Percentiles rank a stretch among this genome's conserved stretches.
These are phyloP conservation scores for Polysphondylium violaceum DNA, from an alignment of 78 protist species.

Conservation along the genomic window DNA sequence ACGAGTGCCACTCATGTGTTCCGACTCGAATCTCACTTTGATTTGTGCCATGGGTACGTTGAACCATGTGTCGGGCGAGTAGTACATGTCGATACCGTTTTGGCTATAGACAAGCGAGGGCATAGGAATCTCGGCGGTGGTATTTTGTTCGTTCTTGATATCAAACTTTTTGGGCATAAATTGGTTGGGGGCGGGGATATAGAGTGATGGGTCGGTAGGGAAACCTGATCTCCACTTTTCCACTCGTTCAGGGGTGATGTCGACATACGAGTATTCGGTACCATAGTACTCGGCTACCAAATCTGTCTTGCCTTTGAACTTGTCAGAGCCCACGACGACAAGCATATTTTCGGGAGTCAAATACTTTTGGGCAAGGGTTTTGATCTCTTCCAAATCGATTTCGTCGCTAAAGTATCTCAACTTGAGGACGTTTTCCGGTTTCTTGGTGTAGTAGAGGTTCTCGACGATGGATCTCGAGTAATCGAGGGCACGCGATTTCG, in stretches of 20 bases:
- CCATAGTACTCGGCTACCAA: neutral
- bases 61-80: conserved; percentile 43
- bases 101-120: conserved; percentile 12
- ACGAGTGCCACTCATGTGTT: neutral
- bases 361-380: neutral
- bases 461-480: neutral
- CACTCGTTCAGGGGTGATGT: neutral
- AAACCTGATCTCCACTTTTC: conserved; percentile 21
- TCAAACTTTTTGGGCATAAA: conserved; percentile 50
- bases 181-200: conserved; percentile 44
- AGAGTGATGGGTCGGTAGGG: neutral
- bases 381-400: neutral
- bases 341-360: conserved; percentile 43
- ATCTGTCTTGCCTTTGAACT: neutral
- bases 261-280: neutral
- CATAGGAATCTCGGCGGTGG: neutral
- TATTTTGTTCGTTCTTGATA: conserved; percentile 37
- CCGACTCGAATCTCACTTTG: neutral
- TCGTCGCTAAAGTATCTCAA: conserved; percentile 1
- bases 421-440: conserved; percentile 13
- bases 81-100: neutral
- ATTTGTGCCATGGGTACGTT: conserved; percentile 50
- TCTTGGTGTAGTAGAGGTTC: neutral
- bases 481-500: neutral
- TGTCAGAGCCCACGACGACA: neutral